These are phyloP conservation scores for Cutaneotrichosporon sp. DNA, from an alignment of 1,284 basidiomycete species.

Conservation along the genomic window DNA sequence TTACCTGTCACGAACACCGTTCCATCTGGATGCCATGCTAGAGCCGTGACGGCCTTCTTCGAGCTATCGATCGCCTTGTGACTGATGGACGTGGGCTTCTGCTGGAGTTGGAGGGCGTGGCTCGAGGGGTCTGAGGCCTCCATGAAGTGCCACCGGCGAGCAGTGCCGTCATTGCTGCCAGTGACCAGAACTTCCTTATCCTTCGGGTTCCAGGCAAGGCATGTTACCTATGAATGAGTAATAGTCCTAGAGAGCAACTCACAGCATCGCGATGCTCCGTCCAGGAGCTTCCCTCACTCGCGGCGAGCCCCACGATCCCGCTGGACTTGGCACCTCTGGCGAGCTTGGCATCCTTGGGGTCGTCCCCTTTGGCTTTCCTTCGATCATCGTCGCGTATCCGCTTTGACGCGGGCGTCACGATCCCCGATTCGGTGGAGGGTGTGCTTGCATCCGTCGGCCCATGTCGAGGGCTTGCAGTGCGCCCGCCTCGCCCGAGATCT, in stretches of 20 bases:
- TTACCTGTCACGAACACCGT: slow-evolving; percentile 43
- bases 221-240: slow-evolving; percentile 33
- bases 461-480: background rate
- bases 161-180: slow-evolving; percentile 40
- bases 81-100: slow-evolving; percentile 30
- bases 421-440: background rate
- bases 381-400: slow-evolving; percentile 5
- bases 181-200: slow-evolving; percentile 43
- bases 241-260: slow-evolving; percentile 5
- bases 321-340: background rate
- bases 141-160: slow-evolving; percentile 45
- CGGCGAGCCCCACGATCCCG: background rate
- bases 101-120: slow-evolving; percentile 19
- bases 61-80: slow-evolving; percentile 45
- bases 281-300: slow-evolving; percentile 19
- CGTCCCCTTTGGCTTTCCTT: slow-evolving; percentile 6
- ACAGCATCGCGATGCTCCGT: slow-evolving; percentile 43
- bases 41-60: slow-evolving; percentile 39
- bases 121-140: slow-evolving; percentile 6
- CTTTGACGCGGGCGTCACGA: background rate
- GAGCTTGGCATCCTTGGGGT: slow-evolving; percentile 1
- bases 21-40: slow-evolving; percentile 50
- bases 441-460: background rate
- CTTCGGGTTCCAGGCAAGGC: slow-evolving; percentile 47
- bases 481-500: background rate